Evolutionary conservation across 2,329 filamentous ascomycete species (phyloP).

Genomic region (Aspergillus pseudotamarii): DNA sequence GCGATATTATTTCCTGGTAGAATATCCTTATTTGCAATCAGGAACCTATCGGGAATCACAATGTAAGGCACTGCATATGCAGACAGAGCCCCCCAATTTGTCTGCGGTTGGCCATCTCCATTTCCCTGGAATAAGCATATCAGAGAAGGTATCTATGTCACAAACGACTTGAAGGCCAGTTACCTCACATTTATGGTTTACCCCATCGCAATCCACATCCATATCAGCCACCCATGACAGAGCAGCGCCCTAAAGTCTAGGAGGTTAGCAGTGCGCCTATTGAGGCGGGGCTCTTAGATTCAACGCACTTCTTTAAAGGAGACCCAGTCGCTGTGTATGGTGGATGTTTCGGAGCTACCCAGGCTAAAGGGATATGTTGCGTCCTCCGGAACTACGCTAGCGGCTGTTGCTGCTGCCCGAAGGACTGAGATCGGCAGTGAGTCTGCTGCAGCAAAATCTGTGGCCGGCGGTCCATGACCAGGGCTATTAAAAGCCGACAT

Average conservation of each 20-base stretch:
- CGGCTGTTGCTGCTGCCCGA: slow-evolving; percentile 27
- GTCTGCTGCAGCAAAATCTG: slow-evolving; percentile 29
- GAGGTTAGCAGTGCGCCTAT: not conserved
- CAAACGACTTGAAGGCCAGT: not conserved
- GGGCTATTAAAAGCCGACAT: slow-evolving; percentile 27
- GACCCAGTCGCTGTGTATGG: slow-evolving; percentile 33
- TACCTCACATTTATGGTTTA: slow-evolving; percentile 32
- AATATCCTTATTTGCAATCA: slow-evolving; percentile 17
- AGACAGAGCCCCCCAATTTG: slow-evolving; percentile 33
- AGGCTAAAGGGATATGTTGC: slow-evolving; percentile 30
- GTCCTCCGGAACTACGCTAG: slow-evolving; percentile 24
- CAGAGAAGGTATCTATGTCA: not conserved
- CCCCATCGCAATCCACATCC: slow-evolving; percentile 38
- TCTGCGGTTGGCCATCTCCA: slow-evolving; percentile 27
- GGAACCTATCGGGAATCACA: slow-evolving; percentile 35
- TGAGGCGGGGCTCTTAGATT: not conserved
- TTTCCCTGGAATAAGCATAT: slow-evolving; percentile 25
- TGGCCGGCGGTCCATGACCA: slow-evolving; percentile 25
- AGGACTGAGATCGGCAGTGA: slow-evolving; percentile 29
- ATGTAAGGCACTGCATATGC: slow-evolving; percentile 37
- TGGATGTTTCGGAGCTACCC: slow-evolving; percentile 23
- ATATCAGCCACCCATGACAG: slow-evolving; percentile 35
- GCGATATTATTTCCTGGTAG: slow-evolving; percentile 33
- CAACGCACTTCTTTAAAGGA: slow-evolving; percentile 25
- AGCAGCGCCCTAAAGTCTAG: slow-evolving; percentile 28